Evolutionary conservation across 2,329 filamentous ascomycete genomes (phyloP).

Genomic region (Nemania abortiva): DNA sequence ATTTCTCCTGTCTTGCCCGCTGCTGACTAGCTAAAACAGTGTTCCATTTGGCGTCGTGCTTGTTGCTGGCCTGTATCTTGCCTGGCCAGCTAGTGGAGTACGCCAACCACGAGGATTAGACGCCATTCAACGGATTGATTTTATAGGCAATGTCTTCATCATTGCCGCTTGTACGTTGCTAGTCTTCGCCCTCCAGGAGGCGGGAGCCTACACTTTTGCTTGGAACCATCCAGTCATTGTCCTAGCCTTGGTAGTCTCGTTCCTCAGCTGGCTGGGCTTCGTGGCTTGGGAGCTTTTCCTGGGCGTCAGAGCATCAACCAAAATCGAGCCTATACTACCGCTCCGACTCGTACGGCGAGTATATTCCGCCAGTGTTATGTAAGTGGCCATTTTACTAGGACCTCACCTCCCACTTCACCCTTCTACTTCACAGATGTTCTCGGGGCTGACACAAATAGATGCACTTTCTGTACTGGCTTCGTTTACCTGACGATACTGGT

Average conservation of each 20-base stretch:
- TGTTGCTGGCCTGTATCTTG: slow-evolving; percentile 60
- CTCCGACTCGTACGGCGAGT: slow-evolving; percentile 61
- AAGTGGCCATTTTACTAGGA: slow-evolving; percentile 44
- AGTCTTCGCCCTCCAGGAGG: slow-evolving; percentile 69
- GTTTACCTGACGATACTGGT: slow-evolving; percentile 70
- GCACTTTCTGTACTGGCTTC: slow-evolving; percentile 68
- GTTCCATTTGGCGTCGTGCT: slow-evolving; percentile 63
- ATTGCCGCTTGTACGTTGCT: slow-evolving; percentile 65
- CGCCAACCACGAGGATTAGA: slow-evolving; percentile 54
- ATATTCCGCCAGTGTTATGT: slow-evolving; percentile 65
- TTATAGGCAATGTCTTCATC: slow-evolving; percentile 64
- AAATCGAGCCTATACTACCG: slow-evolving; percentile 68
- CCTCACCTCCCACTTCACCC: neutral
- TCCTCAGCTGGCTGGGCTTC: slow-evolving; percentile 62
- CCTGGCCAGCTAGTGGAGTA: slow-evolving; percentile 58
- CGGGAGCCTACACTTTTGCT: slow-evolving; percentile 62
- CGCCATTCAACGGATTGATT: slow-evolving; percentile 63
- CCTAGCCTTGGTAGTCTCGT: slow-evolving; percentile 60
- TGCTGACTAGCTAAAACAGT: slow-evolving; percentile 52
- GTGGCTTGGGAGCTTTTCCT: slow-evolving; percentile 64
- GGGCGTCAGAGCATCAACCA: slow-evolving; percentile 50
- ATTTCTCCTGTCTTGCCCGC: neutral
- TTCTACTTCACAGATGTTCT: neutral
- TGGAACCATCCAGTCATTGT: slow-evolving; percentile 68
- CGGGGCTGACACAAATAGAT: slow-evolving; percentile 52